A percentile compares a stretch with the other conserved stretches of the same genome.
phyloP scores from a whole-genome alignment of 306 rosid species.

The Quercus ilex region DNA sequence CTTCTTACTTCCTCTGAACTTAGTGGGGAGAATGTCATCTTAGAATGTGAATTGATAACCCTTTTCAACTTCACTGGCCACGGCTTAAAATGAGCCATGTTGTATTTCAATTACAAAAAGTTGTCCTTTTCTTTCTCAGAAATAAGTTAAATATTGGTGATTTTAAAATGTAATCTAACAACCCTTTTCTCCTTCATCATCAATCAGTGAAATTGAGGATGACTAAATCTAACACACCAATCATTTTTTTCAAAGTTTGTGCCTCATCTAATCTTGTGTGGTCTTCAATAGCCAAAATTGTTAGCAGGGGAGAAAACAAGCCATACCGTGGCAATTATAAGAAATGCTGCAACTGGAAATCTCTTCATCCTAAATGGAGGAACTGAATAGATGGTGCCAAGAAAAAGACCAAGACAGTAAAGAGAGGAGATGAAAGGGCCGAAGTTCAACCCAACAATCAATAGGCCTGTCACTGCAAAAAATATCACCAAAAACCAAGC shows the following conservation, averaged over 20 bases:
- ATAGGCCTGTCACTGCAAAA: slow-evolving; percentile 75
- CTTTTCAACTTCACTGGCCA: neutral
- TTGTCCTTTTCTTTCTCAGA: neutral
- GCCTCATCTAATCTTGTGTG: neutral
- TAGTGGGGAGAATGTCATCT: neutral
- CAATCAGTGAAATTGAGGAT: neutral
- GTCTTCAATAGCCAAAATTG: slow-evolving; percentile 5
- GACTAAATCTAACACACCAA: neutral
- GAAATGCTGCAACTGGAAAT: slow-evolving; percentile 94
- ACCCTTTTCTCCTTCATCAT: neutral
- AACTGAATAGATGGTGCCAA: slow-evolving; percentile 92
- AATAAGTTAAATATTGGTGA: neutral
- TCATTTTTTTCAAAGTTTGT: neutral
- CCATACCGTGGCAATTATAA: slow-evolving; percentile 88
- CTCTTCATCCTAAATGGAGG: slow-evolving; percentile 96
- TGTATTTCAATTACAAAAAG: neutral
- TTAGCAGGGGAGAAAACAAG: slow-evolving; percentile 14
- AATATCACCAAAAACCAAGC: slow-evolving; percentile 90
- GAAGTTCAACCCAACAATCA: slow-evolving; percentile 72
- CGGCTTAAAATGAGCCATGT: neutral
- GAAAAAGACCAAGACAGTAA: slow-evolving; percentile 78
- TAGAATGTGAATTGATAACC: neutral
- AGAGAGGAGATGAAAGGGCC: slow-evolving; percentile 88
- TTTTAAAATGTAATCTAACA: neutral
- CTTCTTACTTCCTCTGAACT: neutral